phyloP scores from a whole-genome alignment of 2,329 filamentous ascomycete species.

The Trichoderma semiorbis region DNA sequence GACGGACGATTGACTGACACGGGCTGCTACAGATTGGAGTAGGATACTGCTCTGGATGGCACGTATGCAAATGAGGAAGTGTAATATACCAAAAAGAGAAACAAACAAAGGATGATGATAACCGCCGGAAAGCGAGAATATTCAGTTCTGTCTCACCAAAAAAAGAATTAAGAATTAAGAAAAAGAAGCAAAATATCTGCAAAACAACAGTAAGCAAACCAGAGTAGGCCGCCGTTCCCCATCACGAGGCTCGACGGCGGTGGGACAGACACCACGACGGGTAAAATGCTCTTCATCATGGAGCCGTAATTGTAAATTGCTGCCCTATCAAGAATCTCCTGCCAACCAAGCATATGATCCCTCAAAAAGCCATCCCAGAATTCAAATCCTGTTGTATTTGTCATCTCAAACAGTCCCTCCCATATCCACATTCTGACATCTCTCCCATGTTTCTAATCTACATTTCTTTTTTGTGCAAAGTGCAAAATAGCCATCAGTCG shows the following conservation, averaged over 20 bases:
- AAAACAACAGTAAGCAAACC: not conserved
- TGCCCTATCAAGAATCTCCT: not conserved
- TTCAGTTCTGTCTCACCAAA: not conserved
- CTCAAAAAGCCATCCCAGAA: not conserved
- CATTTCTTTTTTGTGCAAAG: not conserved
- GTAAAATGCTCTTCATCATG: not conserved
- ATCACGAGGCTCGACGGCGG: not conserved
- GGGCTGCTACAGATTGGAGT: not conserved
- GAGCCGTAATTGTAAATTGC: not conserved
- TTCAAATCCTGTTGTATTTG: not conserved
- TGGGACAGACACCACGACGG: not conserved
- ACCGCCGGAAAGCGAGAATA: not conserved
- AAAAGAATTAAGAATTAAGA: not conserved
- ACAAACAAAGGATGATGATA: not conserved
- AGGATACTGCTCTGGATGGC: not conserved
- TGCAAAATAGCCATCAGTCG: not conserved
- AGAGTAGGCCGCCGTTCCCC: not conserved
- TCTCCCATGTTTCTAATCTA: not conserved
- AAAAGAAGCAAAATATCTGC: not conserved
- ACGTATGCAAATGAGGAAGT: not conserved
- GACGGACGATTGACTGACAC: not conserved
- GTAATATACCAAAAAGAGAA: not conserved
- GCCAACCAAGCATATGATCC: not conserved
- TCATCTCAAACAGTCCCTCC: not conserved
- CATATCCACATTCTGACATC: not conserved